A percentile compares a stretch with the other conserved stretches of the same genome.
These are phyloP conservation scores for Phytophthora agathidicida DNA, from an alignment of 352 stramenopile genomes.

Conservation along the genomic window DNA sequence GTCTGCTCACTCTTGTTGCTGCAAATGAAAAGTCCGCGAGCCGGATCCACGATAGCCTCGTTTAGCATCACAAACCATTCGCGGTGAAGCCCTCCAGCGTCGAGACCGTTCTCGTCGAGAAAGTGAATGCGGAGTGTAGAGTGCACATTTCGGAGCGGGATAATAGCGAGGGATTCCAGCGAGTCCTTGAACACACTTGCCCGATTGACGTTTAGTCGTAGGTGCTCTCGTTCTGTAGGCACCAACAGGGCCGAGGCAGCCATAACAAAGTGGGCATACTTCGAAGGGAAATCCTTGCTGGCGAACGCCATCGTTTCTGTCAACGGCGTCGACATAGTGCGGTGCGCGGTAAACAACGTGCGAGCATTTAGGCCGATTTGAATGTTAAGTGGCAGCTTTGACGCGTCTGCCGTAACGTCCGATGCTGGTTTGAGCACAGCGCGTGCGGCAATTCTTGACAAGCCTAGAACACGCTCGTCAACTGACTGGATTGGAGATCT, in stretches of 20 bases:
- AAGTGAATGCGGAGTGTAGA: conserved; percentile 62
- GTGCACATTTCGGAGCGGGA: conserved; percentile 32
- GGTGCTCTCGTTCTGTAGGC: conserved; percentile 24
- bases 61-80: conserved; percentile 79
- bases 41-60: conserved; percentile 34
- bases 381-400: conserved; percentile 13
- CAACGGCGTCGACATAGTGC: background rate
- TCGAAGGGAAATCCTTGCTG: conserved; percentile 33
- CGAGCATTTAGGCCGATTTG: background rate
- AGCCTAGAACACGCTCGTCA: too few species aligned
- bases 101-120: conserved; percentile 59
- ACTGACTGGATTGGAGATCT: too few species aligned
- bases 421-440: background rate
- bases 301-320: conserved; percentile 19
- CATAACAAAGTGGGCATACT: conserved; percentile 42
- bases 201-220: conserved; percentile 37
- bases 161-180: conserved; percentile 37
- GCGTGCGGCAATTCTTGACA: too few species aligned
- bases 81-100: conserved; percentile 68
- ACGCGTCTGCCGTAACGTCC: conserved; percentile 1
- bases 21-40: conserved; percentile 33
- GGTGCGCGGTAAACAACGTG: too few species aligned
- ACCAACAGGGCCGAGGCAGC: conserved; percentile 22
- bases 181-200: conserved; percentile 39
- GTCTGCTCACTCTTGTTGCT: conserved; percentile 44